Percentiles rank a stretch among this genome's conserved stretches.
These are phyloP conservation scores for Leishmania lainsoni DNA, from an alignment of 208 protist genomes.

Conservation along the genomic window DNA sequence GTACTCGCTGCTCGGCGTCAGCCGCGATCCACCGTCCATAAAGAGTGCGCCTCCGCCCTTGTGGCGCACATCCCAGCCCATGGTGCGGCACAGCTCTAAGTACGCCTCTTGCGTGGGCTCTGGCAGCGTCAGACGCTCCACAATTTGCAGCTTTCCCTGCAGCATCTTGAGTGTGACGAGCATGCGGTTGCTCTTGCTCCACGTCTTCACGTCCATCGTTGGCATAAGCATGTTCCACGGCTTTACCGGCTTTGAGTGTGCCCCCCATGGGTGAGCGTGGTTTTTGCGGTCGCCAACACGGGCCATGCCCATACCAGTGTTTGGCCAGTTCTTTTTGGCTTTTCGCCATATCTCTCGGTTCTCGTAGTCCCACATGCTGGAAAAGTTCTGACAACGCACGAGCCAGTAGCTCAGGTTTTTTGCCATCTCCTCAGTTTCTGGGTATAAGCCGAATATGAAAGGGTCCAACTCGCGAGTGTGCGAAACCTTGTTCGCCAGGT, in stretches of 20 bases:
- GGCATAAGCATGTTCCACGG: conserved; percentile 94
- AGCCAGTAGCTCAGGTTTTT: conserved; percentile 89
- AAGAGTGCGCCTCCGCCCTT: conserved; percentile 89
- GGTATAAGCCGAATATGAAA: conserved; percentile 91
- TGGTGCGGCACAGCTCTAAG: conserved; percentile 75
- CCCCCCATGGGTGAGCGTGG: conserved; percentile 81
- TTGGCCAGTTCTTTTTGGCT: conserved; percentile 93
- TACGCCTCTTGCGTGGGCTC: conserved; percentile 88
- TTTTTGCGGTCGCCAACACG: conserved; percentile 88
- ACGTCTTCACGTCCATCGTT: conserved; percentile 85
- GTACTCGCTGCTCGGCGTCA: conserved; percentile 87
- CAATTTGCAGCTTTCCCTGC: conserved; percentile 88
- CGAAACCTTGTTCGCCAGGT: conserved; percentile 70
- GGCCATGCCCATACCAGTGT: conserved; percentile 91
- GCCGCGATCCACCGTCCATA: conserved; percentile 89
- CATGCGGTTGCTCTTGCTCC: conserved; percentile 90
- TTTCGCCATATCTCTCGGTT: conserved; percentile 88
- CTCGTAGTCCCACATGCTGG: conserved; percentile 90
- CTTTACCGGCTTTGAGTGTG: conserved; percentile 74
- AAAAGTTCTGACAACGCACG: conserved; percentile 87
- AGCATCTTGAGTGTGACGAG: conserved; percentile 89
- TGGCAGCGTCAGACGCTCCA: conserved; percentile 72
- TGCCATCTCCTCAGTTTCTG: conserved; percentile 70
- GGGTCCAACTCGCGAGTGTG: conserved; percentile 91
- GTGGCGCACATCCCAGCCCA: conserved; percentile 91